Conservation (phyloP, 345 rosid species). For the Populus tremula region DNA sequence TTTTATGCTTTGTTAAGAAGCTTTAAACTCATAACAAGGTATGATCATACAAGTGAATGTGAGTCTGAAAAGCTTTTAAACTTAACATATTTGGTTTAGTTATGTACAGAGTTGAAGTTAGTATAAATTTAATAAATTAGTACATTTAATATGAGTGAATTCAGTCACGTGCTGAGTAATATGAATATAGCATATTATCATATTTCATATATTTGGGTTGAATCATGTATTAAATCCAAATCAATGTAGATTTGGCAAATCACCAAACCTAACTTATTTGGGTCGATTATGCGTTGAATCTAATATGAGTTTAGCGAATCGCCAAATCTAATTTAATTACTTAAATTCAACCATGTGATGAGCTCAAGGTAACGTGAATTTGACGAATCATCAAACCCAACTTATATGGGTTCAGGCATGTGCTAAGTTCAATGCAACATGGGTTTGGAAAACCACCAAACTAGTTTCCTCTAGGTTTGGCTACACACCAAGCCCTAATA, state of each 20-base stretch:
- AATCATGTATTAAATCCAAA: fast-evolving
- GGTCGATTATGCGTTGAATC: fast-evolving
- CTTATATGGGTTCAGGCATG: no score
- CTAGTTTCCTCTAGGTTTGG: no score
- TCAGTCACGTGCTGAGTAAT: neutral
- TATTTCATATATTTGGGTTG: fast-evolving
- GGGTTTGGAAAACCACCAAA: no score
- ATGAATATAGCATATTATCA: fast-evolving
- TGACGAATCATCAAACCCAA: no score
- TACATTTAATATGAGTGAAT: fast-evolving
- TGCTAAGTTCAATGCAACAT: no score
- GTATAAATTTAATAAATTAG: fast-evolving
- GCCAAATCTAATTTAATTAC: fast-evolving
- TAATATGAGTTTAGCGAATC: neutral
- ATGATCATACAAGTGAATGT: no score
- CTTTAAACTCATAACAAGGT: no score
- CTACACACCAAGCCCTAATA: no score
- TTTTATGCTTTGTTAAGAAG: no score
- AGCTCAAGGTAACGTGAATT: no score
- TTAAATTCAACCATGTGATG: fast-evolving
- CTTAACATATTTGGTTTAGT: fast-evolving
- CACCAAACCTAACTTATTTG: no score
- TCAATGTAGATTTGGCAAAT: fast-evolving
- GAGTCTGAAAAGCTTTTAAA: fast-evolving
- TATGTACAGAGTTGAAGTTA: fast-evolving